Evolutionary conservation across 148 eudicot genomes (phyloP), one percentile per base, ranked within the genome.

Genomic region (Oxyria digyna): DNA sequence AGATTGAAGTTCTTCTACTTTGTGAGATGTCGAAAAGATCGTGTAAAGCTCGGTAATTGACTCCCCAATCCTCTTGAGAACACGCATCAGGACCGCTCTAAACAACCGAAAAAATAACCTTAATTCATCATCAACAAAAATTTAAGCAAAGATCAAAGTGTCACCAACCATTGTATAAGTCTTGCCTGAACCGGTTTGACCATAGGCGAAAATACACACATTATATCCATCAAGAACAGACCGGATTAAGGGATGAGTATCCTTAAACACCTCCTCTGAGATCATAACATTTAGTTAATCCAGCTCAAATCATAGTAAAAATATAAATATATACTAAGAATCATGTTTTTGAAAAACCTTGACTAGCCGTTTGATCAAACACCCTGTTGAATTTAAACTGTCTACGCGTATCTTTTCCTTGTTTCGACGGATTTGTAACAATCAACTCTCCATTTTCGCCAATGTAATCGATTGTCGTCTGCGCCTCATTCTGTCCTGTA

Each of bases 101-200:
- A 27, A 27, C 38, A 32, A 27, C n/a, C n/a, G 20, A 29, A 59
- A 20, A 3, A n/a, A 46, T 9, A 74, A 17, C n/a, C 49, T 35
- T 59, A 29, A 31, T 57, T 27, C 20, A 13, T 27, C n/a, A 57
- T 59, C 26, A 59, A 29, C 20, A 13, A 52, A 52, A 21, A 24
- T 26, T 24, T 8, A 5, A 43, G 24, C 11, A 54, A 32, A 52
- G 74, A 17, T 12, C 57, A 8, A 67, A 59, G 66, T 37, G 65
- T n/a, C 38, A 32, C 74, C 12, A 79, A 91, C 97, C 97, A 91
- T 91, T n/a, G 97, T 91, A 73, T 91, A 91, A 20, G 95, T 91
- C 81, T 91, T 91, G 42, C 97, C 97, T 1, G 97, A 91, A 78
- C 96, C 97, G 72, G 97, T 91, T 72, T 91, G 97, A 62, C 97